A percentile compares a stretch with the other conserved stretches of the same genome.
Conservation (phyloP, 78 protist species). For the Dictyostelium purpureum region DNA sequence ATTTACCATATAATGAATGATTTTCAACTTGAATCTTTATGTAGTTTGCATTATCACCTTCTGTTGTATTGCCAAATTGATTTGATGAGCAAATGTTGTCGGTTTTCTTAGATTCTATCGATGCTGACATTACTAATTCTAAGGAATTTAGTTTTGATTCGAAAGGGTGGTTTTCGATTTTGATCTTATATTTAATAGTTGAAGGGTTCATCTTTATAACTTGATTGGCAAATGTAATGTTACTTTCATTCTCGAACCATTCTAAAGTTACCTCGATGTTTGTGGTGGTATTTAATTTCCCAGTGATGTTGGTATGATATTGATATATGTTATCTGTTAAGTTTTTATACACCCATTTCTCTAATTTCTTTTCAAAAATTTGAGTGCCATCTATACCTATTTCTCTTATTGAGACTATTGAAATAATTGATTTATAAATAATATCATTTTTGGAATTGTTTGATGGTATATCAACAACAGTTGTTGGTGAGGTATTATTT, state of each 20-base stretch:
- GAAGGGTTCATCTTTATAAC: not conserved
- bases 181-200: not conserved
- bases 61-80: not conserved
- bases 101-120: not conserved
- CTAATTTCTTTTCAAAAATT: not conserved
- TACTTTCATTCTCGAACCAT: not conserved
- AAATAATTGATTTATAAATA: not conserved
- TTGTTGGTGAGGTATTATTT: not conserved
- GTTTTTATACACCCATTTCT: not conserved
- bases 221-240: slow-evolving; percentile 7
- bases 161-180: not conserved
- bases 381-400: not conserved
- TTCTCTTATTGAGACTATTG: slow-evolving; percentile 2
- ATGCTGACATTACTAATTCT: not conserved
- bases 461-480: not conserved
- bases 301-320: not conserved
- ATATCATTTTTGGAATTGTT: not conserved
- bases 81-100: not conserved
- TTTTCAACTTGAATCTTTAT: not conserved
- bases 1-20: not conserved
- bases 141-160: not conserved
- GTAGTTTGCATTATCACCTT: not conserved
- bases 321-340: not conserved
- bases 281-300: not conserved
- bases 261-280: not conserved